Conservation (phyloP, 345 rosid genomes). For the Hypericum perforatum region DNA sequence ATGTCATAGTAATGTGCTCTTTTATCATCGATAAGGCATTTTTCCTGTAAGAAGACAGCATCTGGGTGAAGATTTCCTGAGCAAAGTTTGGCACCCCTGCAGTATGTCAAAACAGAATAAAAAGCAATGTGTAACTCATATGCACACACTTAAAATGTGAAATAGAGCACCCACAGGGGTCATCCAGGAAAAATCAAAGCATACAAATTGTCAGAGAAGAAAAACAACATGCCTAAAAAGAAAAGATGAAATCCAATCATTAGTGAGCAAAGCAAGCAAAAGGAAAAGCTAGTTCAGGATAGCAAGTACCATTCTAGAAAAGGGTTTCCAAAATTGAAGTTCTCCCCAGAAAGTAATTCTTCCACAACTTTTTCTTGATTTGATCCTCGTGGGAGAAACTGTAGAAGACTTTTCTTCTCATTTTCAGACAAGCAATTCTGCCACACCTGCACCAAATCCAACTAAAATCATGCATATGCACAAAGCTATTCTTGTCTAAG, state of each 20-base stretch:
- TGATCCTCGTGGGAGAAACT: conserved; percentile 67
- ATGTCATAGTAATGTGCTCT: conserved; percentile 47
- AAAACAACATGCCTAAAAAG: too few species aligned
- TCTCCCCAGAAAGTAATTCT: conserved; percentile 58
- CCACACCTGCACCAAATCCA: conserved; percentile 52
- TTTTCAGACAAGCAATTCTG: conserved; percentile 49
- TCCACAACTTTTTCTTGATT: conserved; percentile 46
- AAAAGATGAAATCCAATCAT: conserved; percentile 1
- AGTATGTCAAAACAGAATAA: conserved; percentile 15
- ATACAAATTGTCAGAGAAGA: too few species aligned
- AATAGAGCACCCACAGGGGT: conserved; percentile 5
- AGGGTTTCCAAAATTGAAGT: conserved; percentile 83
- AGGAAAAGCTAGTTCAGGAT: not conserved
- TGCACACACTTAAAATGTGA: conserved; percentile 2
- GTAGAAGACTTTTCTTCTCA: conserved; percentile 56
- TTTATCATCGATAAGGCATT: conserved; percentile 38
- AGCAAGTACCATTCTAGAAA: conserved; percentile 46
- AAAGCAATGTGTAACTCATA: conserved; percentile 16
- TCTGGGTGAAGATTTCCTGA: conserved; percentile 82
- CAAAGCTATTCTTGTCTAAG: too few species aligned
- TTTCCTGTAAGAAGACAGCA: conserved; percentile 45
- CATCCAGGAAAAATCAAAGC: too few species aligned
- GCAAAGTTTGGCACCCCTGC: conserved; percentile 75
- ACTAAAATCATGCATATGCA: conserved; percentile 4
- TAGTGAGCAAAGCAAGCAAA: not conserved